Conservation (phyloP, 805 yeast species). For the Clavispora carvajalis region DNA sequence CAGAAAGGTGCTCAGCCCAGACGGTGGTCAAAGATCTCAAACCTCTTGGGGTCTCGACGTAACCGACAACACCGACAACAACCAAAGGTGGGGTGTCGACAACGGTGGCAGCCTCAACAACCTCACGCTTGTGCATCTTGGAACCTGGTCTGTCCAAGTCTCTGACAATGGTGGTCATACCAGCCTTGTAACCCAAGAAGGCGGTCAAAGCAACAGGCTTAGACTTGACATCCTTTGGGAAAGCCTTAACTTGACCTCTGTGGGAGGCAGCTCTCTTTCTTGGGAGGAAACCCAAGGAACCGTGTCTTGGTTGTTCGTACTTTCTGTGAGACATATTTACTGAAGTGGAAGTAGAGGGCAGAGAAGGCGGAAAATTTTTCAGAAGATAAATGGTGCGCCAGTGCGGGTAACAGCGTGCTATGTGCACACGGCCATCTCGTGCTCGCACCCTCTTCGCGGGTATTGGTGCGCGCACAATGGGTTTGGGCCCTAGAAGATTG, state of each 20-base stretch:
- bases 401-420: neutral
- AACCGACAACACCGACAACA: constrained; percentile 99
- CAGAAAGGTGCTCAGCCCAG: constrained; percentile 99
- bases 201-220: constrained; percentile 99
- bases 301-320: constrained; percentile 99
- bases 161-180: constrained; percentile 99
- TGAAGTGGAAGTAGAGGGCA: constrained; percentile 21
- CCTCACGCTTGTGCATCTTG: constrained; percentile 99
- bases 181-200: constrained; percentile 99
- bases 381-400: neutral
- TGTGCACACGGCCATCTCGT: neutral
- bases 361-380: constrained; percentile 1
- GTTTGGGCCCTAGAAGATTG: too few relatives aligned
- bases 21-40: constrained; percentile 98
- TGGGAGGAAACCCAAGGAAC: constrained; percentile 99
- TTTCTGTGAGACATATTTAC: constrained; percentile 95
- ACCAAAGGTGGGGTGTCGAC: constrained; percentile 99
- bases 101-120: constrained; percentile 98
- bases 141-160: constrained; percentile 99
- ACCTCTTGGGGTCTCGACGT: constrained; percentile 99
- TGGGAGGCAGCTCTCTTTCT: constrained; percentile 99
- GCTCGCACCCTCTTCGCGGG: too few relatives aligned
- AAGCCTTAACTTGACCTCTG: constrained; percentile 98
- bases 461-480: too few relatives aligned
- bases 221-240: constrained; percentile 97